Percentiles rank a stretch among this genome's conserved stretches.
Conservation (phyloP, 2,329 filamentous ascomycete genomes). For the Verticillium klebahnii region DNA sequence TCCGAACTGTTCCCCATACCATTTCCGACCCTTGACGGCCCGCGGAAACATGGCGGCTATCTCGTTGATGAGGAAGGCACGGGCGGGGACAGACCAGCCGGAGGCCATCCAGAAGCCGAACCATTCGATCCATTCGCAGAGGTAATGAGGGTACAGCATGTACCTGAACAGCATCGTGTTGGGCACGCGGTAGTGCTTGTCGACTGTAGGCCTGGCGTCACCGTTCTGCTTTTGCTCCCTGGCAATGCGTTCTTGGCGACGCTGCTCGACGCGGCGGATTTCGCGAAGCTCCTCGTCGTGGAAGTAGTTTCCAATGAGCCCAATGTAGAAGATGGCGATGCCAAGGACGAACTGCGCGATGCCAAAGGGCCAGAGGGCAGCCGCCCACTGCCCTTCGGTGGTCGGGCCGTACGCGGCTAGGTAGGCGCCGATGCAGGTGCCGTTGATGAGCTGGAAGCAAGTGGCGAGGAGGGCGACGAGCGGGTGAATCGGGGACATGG, state of each 20-base stretch:
- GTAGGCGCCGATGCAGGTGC: slow-evolving; percentile 72
- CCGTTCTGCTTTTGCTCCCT: slow-evolving; percentile 32
- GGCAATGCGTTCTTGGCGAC: slow-evolving; percentile 45
- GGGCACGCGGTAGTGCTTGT: slow-evolving; percentile 86
- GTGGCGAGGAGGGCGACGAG: slow-evolving; percentile 61
- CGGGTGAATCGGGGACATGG: slow-evolving; percentile 85
- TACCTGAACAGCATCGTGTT: slow-evolving; percentile 76
- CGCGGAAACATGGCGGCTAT: slow-evolving; percentile 85
- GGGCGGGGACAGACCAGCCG: slow-evolving; percentile 68
- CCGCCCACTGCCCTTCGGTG: slow-evolving; percentile 46
- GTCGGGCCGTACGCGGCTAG: slow-evolving; percentile 74
- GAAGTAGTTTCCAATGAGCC: slow-evolving; percentile 75
- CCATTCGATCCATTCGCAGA: slow-evolving; percentile 98
- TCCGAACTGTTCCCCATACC: slow-evolving; percentile 88
- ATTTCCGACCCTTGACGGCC: slow-evolving; percentile 72
- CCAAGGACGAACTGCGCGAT: slow-evolving; percentile 54
- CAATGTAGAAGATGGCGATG: slow-evolving; percentile 69
- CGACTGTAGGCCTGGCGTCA: slow-evolving; percentile 34
- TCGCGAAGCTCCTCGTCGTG: slow-evolving; percentile 88
- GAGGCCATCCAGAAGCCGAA: slow-evolving; percentile 77
- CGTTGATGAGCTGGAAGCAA: slow-evolving; percentile 77
- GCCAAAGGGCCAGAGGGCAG: slow-evolving; percentile 29
- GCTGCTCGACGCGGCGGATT: slow-evolving; percentile 68
- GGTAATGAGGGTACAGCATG: slow-evolving; percentile 87
- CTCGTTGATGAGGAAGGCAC: slow-evolving; percentile 82